Conservation (phyloP, 208 protist genomes). For the Acanthamoeba castellanii region DNA sequence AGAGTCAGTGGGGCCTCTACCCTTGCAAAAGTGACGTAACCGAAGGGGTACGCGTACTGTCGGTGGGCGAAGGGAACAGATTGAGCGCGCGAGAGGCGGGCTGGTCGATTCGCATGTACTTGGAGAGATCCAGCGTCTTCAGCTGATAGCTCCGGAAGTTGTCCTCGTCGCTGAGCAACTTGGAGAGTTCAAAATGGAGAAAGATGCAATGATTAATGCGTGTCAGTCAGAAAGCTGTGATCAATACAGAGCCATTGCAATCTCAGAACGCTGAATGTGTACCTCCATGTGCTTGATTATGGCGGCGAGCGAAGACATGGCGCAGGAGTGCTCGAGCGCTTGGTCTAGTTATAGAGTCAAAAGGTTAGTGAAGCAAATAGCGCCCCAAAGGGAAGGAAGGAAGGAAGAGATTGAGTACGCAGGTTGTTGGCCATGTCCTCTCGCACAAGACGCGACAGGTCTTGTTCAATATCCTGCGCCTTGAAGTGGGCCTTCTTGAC, state of each 20-base stretch:
- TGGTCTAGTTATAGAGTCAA: not conserved
- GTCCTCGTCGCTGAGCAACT: constrained; percentile 63
- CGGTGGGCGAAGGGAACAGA: constrained; percentile 61
- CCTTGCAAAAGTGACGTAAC: not conserved
- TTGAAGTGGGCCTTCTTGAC: constrained; percentile 51
- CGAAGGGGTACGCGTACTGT: not conserved
- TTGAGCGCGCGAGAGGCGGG: constrained; percentile 66
- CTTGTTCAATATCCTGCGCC: constrained; percentile 59
- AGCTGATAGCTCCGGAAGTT: constrained; percentile 57
- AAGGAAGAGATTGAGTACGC: not conserved
- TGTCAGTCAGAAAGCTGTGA: too few species aligned
- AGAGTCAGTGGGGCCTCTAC: not conserved
- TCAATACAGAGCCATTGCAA: not conserved
- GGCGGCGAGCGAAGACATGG: constrained; percentile 55
- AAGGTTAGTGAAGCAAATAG: not conserved
- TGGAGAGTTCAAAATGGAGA: not conserved
- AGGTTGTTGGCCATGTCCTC: constrained; percentile 43
- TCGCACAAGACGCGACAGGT: constrained; percentile 26
- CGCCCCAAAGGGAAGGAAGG: not conserved
- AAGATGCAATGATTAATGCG: not conserved
- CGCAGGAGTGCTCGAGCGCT: constrained; percentile 27
- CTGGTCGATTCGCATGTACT: constrained; percentile 73
- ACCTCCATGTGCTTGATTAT: constrained; percentile 76
- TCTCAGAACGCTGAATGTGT: not conserved
- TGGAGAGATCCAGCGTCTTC: constrained; percentile 55